phyloP scores from a whole-genome alignment of 2,329 filamentous ascomycete genomes.

The Epichloe gansuensis region DNA sequence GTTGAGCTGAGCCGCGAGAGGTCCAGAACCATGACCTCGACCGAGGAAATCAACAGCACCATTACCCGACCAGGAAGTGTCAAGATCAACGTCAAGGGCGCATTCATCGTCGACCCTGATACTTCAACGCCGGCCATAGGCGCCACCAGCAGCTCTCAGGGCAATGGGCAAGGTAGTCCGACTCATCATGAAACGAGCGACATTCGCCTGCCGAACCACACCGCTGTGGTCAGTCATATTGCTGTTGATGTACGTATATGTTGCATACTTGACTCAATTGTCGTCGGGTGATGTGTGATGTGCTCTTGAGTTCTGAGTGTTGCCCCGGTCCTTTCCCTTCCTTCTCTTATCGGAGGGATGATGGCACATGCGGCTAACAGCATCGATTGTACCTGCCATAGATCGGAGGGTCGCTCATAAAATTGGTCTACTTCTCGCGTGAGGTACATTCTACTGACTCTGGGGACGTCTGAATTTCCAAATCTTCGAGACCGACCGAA shows the following conservation, averaged over 20 bases:
- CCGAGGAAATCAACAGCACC: constrained; percentile 45
- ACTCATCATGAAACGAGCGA: constrained; percentile 66
- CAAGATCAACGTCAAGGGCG: constrained; percentile 91
- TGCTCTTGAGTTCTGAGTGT: too few species aligned
- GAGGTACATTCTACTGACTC: constrained; percentile 68
- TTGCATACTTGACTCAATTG: background rate
- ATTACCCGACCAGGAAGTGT: constrained; percentile 58
- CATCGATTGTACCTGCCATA: constrained; percentile 22
- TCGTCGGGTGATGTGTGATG: background rate
- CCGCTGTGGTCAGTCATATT: constrained; percentile 88
- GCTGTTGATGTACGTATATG: constrained; percentile 70
- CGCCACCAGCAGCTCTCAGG: constrained; percentile 12
- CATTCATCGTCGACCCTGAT: constrained; percentile 88
- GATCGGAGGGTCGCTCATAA: constrained; percentile 93
- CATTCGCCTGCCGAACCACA: constrained; percentile 93
- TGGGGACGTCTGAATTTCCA: constrained; percentile 90
- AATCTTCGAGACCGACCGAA: constrained; percentile 89
- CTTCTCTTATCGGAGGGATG: background rate
- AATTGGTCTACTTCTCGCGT: constrained; percentile 93
- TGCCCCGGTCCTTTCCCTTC: background rate
- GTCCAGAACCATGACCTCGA: constrained; percentile 30
- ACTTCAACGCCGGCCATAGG: constrained; percentile 36
- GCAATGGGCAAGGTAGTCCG: constrained; percentile 34
- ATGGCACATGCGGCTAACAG: background rate
- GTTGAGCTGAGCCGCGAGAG: background rate